Evolutionary conservation across 805 yeast species (phyloP), one percentile per base, ranked within the genome.

Genomic region (Starmerella floricola): DNA sequence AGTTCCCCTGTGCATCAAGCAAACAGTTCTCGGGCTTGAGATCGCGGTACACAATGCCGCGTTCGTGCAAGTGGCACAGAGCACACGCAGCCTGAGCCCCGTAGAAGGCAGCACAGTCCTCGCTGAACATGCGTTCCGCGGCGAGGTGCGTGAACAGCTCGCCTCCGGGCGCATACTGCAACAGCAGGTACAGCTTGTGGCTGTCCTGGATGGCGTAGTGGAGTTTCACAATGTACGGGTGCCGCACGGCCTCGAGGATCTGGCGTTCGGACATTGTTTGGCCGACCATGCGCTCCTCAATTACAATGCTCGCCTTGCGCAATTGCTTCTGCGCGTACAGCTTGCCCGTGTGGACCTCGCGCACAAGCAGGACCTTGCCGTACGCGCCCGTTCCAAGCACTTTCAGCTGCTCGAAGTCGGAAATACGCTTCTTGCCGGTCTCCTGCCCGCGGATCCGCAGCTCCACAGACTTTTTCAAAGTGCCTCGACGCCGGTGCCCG

Each of bases 11-110:
- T 2, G 74, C 65, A 54, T 84, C 83, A 30, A 85, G 65, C 53
- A 86, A 64, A 55, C 94, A 86, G 55, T 85, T 85, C 60, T 85
- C 95, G 4, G 95, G 95, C 60, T 85, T 85, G 50, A 85, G 65
- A 57, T 85, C 95, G 32, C 95, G 71, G 54, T 85, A 86, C 4
- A 85, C 87, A 17, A 85, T 78, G 12, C 95, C 95, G 16, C 79
- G 69, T 34, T 68, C 67, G 57, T 85, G 95, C 20, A 85, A 64
- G 59, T 86, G 94, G 37, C 69, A 64, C 31, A 85, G 61, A 0
- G 94, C 94, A 36, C 80, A 68, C 4, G 83, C 75, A 63, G 84
- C 78, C 54, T 85, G 91, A 0, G 91, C 94, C 3, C 77, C 69
- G 51, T 84, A 84, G 54, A 76, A 83, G 2, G 86, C 75, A 2